These are phyloP conservation scores for Skeletonema potamos DNA, from an alignment of 108 stramenopile genomes.

Conservation along the genomic window DNA sequence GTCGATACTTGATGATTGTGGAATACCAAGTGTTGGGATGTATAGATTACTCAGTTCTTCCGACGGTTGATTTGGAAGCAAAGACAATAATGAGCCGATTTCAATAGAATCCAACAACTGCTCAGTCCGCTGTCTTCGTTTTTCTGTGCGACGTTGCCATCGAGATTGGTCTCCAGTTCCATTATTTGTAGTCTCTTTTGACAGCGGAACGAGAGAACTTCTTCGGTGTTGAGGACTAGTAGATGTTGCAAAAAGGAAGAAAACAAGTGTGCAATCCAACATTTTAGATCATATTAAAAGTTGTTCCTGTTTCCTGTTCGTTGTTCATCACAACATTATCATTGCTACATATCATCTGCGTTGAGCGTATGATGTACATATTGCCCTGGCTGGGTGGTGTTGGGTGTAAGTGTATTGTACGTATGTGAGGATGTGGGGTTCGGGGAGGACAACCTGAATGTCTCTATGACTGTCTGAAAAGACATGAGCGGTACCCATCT, in stretches of 20 bases:
- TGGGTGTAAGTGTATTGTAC: too few relatives aligned
- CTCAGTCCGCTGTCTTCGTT: slow-evolving; percentile 31
- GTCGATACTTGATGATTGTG: slow-evolving; percentile 13
- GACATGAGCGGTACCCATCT: too few relatives aligned
- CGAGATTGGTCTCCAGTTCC: slow-evolving; percentile 1
- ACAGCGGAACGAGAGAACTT: too few relatives aligned
- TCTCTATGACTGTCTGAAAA: too few relatives aligned
- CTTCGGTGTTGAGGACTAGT: neutral
- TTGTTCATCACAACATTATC: too few relatives aligned
- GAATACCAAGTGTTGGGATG: slow-evolving; percentile 17
- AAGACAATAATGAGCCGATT: neutral
- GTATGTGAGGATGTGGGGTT: too few relatives aligned
- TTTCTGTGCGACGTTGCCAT: slow-evolving; percentile 35
- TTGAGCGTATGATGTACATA: too few relatives aligned
- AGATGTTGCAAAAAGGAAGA: neutral
- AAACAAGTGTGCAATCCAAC: neutral
- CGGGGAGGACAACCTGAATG: too few relatives aligned
- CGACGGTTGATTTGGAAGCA: neutral
- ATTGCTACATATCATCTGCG: neutral
- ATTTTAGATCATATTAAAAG: too few relatives aligned
- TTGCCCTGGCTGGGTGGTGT: too few relatives aligned
- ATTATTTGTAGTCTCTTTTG: neutral
- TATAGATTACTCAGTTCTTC: neutral
- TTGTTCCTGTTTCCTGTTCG: too few relatives aligned
- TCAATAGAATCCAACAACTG: slow-evolving; percentile 24